Base-by-base conservation (phyloP, 805 yeast species). In the Ogataea chonburiensis region DNA sequence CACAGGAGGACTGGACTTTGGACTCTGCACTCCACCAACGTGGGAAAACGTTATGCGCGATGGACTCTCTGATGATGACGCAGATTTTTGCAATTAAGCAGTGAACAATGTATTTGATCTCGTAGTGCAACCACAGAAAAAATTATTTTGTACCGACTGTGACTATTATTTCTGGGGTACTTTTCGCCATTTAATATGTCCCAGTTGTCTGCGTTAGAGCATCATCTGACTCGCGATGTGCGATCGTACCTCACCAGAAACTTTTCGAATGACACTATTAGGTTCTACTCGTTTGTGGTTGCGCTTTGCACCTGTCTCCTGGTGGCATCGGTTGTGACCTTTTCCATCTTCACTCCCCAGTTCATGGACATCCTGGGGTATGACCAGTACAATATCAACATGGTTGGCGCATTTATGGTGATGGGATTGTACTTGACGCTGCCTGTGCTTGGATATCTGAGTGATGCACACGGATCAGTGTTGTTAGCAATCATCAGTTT, bases 381-480 rank as follows among this genome's bases (percentile, higher is more conserved):
- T 51, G 60, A 79, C 1, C 86, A 86, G 46, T 66, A 85, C 35
- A 61, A 68, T 33, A 68, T 73, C 56, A 93, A 91, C 61, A 60
- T 78, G 38, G 77, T 91, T 9, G 83, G 94, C 4, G 80, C 87
- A 18, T 67, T 74, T 16, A 79, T 86, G 24, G 81, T 84, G 18
- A 57, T 84, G 41, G 97, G 97, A 2, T 77, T 86, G 77, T 93
- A 91, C 56, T 58, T 87, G 34, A 79, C 91, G 7, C 75, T 91
- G 5, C 97, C 98, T 0, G 53, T 81, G 0, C 60, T 88, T 27
- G 97, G 97, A 0, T 76, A 83, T 45, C 61, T 86, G 32, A 88
- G 93, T 3, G 96, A 88, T 55, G 67, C 79, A n/a, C 85, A 82
- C 53, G 95, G 96, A 0, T 88, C 95, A 1, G 83, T 83, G 8